A percentile compares a stretch with the other conserved stretches of the same genome.
These are phyloP conservation scores for Rachicladosporium sp. DNA, from an alignment of 2,329 filamentous ascomycete genomes.

Conservation along the genomic window DNA sequence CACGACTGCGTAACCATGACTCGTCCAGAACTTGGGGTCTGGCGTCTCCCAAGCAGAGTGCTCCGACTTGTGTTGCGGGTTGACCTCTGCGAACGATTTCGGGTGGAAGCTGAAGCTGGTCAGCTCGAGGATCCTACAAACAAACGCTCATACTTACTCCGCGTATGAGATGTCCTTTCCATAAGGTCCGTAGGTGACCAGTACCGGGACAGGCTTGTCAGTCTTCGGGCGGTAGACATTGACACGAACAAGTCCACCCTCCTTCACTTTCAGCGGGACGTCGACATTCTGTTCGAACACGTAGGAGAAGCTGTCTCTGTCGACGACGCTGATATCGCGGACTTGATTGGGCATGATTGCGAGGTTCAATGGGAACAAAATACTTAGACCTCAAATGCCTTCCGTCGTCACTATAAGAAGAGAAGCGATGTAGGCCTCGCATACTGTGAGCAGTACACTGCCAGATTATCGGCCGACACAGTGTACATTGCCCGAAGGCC, in stretches of 20 bases:
- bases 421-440: too few relatives aligned
- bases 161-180: constrained; percentile 60
- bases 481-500: too few relatives aligned
- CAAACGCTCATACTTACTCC: constrained; percentile 26
- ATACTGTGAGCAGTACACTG: too few relatives aligned
- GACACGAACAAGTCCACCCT: constrained; percentile 19
- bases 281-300: constrained; percentile 23
- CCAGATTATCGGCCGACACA: too few relatives aligned
- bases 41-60: constrained; percentile 36
- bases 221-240: constrained; percentile 25
- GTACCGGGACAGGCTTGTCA: constrained; percentile 39
- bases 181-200: constrained; percentile 62
- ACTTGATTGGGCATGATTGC: constrained; percentile 22
- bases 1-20: constrained; percentile 22
- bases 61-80: constrained; percentile 26
- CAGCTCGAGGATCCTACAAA: too few relatives aligned
- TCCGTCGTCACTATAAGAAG: too few relatives aligned
- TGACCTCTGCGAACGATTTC: constrained; percentile 35
- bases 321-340: constrained; percentile 20
- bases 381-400: too few relatives aligned
- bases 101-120: constrained; percentile 31
- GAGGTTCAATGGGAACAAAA: neutral
- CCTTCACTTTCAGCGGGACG: constrained; percentile 17
- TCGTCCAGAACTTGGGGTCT: constrained; percentile 26
- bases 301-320: constrained; percentile 20